Percentiles rank a stretch among this genome's conserved stretches.
phyloP scores from a whole-genome alignment of 2,329 filamentous ascomycete genomes.

The Acrodontium crateriforme region DNA sequence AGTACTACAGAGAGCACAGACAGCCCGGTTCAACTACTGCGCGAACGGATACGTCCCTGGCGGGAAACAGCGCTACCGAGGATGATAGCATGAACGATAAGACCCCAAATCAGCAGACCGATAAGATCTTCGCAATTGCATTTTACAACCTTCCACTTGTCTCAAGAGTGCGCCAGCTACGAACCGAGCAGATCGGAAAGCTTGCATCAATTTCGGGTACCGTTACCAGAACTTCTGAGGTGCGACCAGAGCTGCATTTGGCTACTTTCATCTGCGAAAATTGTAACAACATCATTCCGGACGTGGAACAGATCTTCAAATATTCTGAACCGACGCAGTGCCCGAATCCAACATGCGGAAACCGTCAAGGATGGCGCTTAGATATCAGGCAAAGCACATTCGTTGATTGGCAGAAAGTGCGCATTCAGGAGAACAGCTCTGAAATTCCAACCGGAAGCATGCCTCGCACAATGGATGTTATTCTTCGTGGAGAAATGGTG shows the following conservation, averaged over 20 bases:
- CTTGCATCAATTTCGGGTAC: slow-evolving; percentile 93
- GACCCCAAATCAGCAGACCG: slow-evolving; percentile 85
- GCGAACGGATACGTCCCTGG: slow-evolving; percentile 45
- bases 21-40: slow-evolving; percentile 66
- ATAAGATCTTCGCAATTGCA: slow-evolving; percentile 85
- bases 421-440: slow-evolving; percentile 94
- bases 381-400: slow-evolving; percentile 96
- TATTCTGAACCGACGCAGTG: slow-evolving; percentile 96
- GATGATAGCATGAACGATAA: slow-evolving; percentile 48
- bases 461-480: slow-evolving; percentile 95
- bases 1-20: slow-evolving; percentile 85
- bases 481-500: slow-evolving; percentile 91
- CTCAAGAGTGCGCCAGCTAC: slow-evolving; percentile 69
- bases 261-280: slow-evolving; percentile 86
- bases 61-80: slow-evolving; percentile 45
- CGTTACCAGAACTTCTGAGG: slow-evolving; percentile 91
- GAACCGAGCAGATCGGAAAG: slow-evolving; percentile 82
- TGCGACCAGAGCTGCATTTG: slow-evolving; percentile 80
- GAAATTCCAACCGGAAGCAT: slow-evolving; percentile 98
- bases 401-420: slow-evolving; percentile 97
- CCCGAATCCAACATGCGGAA: slow-evolving; percentile 74
- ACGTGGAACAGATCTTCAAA: slow-evolving; percentile 93
- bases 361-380: slow-evolving; percentile 86
- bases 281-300: slow-evolving; percentile 71
- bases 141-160: slow-evolving; percentile 89